Evolutionary conservation across 305 asterid genomes (phyloP), one percentile per base, ranked within the genome.

Genomic region (Euphrasia arctica): DNA sequence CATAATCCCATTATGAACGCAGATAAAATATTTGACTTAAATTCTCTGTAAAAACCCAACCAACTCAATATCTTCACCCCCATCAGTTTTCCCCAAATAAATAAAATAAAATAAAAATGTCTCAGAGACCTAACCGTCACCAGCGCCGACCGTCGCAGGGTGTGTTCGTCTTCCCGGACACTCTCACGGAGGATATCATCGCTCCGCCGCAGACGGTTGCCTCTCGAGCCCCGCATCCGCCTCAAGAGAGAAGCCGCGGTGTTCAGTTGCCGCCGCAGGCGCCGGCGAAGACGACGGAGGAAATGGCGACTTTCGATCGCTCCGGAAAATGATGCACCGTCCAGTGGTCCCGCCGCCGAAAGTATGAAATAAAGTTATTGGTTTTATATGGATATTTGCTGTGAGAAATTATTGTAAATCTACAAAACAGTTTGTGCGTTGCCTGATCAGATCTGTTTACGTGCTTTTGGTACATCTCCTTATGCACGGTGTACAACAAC

Each of bases 121-220:
- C 95, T 58, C 70, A 80, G 28, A 78, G 79, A 72, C 59, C 66
- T 25, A 74, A 65, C 78, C 90, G 87, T 67, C 95, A 83, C 81
- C 86, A 74, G 52, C 79, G 94, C 70, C 82, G 81, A 54, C 88
- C 90, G 27, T 86, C 94, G 1, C 94, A 83, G 75, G 73, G 88
- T 9, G 70, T 77, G 42, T 86, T 86, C 69, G 78, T 72, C n/a
- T 27, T 81, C 52, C 83, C 87, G 22, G 90, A 83, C 70, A 70
- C 79, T 58, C 42, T 36, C 42, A 6, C 42, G 29, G 79, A 75
- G 13, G 70, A 64, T 54, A 69, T 66, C 65, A 69, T 66, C 65
- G 69, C 69, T 29, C 70, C 66, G 0, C 72, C 45, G 18, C 82
- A 65, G 22, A 71, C 74, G 42, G 8, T 36, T 13, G 68, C 62